Conservation (phyloP, 2,329 filamentous ascomycete species). For the Aureobasidium pullulans region DNA sequence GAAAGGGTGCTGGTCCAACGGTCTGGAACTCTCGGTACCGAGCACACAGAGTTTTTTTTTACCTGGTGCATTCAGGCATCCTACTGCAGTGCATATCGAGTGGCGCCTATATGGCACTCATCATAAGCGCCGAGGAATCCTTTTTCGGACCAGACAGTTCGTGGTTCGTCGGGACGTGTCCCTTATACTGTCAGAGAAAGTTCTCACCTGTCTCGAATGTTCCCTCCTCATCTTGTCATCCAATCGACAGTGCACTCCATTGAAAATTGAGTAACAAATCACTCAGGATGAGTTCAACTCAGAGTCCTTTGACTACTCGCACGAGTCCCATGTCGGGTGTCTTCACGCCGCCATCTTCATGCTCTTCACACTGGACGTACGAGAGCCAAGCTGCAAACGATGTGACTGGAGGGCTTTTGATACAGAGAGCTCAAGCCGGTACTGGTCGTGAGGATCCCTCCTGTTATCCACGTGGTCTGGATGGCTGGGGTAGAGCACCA, state of each 20-base stretch:
- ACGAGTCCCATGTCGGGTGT: conserved; percentile 16
- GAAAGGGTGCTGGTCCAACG: no score
- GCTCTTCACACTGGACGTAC: conserved; percentile 21
- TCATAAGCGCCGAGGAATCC: background rate
- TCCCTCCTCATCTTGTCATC: background rate
- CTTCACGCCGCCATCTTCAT: conserved; percentile 21
- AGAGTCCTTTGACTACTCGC: background rate
- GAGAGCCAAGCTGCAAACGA: conserved; percentile 17
- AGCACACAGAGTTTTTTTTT: background rate
- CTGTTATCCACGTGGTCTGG: conserved; percentile 18
- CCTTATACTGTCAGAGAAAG: background rate
- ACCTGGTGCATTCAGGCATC: background rate
- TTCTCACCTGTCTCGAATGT: background rate
- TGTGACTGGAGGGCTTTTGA: conserved; percentile 17
- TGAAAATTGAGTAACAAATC: no score
- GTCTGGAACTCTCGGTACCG: background rate
- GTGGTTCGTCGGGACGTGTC: background rate
- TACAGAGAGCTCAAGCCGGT: conserved; percentile 18
- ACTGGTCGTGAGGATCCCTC: conserved; percentile 8
- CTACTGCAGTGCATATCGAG: background rate
- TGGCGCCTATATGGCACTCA: background rate
- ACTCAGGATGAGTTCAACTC: background rate
- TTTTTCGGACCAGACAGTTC: background rate
- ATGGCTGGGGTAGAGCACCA: conserved; percentile 16
- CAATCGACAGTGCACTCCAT: no score